phyloP scores from a whole-genome alignment of 495 filamentous ascomycete genomes.

The Podospora pseudocomata region DNA sequence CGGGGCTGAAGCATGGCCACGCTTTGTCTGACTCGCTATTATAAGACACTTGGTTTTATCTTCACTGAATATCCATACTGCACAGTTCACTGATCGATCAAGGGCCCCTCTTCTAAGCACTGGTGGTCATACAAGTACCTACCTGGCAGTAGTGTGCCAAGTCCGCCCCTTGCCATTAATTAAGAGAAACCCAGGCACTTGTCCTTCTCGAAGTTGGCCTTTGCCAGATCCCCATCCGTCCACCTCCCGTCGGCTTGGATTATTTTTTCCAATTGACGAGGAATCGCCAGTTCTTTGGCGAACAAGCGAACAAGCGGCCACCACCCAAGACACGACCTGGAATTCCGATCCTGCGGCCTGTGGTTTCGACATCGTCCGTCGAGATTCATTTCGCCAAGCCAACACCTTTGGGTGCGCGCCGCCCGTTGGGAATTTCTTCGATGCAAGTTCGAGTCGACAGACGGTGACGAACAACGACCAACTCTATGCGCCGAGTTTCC shows the following conservation, averaged over 20 bases:
- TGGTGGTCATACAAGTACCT: neutral
- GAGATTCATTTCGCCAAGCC: neutral
- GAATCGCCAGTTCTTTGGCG: neutral
- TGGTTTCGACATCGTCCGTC: neutral
- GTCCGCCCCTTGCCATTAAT: conserved; percentile 22
- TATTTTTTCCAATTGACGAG: conserved; percentile 13
- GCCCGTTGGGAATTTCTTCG: neutral
- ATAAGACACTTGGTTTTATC: neutral
- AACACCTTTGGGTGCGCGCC: neutral
- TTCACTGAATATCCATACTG: neutral
- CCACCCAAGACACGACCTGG: neutral
- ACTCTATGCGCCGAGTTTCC: conserved; percentile 25
- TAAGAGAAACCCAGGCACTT: conserved; percentile 13
- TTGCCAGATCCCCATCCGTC: conserved; percentile 11
- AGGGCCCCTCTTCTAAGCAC: neutral
- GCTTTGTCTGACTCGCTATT: conserved; percentile 6
- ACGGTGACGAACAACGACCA: neutral
- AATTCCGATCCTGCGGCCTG: neutral
- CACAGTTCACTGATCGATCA: neutral
- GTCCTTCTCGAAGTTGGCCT: conserved; percentile 16
- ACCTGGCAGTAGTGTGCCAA: neutral
- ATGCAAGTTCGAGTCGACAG: neutral
- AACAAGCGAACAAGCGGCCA: neutral
- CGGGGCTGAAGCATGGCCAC: conserved; percentile 1
- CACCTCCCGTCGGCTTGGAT: neutral